A percentile compares a stretch with the other conserved stretches of the same genome.
These are phyloP conservation scores for Theileria sp. DNA, from an alignment of 169 alveolate species.

Conservation along the genomic window DNA sequence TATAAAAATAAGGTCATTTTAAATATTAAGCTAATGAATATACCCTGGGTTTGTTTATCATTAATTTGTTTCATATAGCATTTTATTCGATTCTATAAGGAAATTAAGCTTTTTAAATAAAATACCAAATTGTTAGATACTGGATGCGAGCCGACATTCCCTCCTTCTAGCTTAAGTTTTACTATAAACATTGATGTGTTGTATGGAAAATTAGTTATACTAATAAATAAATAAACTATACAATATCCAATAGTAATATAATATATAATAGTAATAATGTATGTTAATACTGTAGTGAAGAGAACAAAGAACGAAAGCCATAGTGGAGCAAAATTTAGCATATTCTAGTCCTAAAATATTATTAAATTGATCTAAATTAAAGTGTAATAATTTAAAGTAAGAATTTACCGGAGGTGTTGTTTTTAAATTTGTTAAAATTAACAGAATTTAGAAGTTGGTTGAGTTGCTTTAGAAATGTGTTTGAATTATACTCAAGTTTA, in stretches of 20 bases:
- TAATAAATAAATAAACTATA: neutral
- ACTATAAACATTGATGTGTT: constrained; percentile 18
- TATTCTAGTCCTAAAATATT: constrained; percentile 41
- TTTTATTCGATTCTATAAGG: constrained; percentile 41
- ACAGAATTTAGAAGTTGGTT: neutral
- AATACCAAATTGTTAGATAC: constrained; percentile 38
- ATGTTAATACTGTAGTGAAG: constrained; percentile 40
- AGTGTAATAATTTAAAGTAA: neutral
- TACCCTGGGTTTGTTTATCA: constrained; percentile 34
- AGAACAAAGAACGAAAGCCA: constrained; percentile 52
- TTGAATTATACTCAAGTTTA: neutral
- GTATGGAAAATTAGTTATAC: neutral
- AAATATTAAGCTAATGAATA: neutral
- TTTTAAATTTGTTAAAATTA: neutral
- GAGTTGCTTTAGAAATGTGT: neutral
- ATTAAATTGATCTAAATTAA: neutral
- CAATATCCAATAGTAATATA: neutral
- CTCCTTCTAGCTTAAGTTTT: constrained; percentile 41
- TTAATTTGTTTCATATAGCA: constrained; percentile 39
- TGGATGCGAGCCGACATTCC: constrained; percentile 29
- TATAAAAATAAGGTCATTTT: neutral
- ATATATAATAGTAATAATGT: neutral
- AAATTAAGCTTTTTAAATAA: neutral
- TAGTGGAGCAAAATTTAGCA: constrained; percentile 45
- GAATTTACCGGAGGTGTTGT: neutral